Evolutionary conservation across 768 basidiomycete species (phyloP), one percentile per base, ranked within the genome.

Genomic region (Lanmaoa pseudosensibilis): DNA sequence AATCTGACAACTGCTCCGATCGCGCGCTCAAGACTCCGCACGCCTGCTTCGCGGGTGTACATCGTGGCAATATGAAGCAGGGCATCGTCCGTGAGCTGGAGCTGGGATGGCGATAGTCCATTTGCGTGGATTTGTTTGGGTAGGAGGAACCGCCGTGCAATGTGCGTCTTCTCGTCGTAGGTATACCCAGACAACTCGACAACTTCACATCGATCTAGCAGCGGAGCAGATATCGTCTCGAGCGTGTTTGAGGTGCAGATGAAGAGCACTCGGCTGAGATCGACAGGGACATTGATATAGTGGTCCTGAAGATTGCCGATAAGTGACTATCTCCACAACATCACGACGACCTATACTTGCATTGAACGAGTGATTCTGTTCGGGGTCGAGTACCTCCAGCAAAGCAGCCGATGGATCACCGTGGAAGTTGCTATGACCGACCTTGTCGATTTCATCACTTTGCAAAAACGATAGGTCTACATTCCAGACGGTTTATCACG

Each of bases 191-290:
- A 86, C 2, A 95, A 74, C 38, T 92, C 86, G 32, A 96, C 85
- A 44, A 93, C 77, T 65, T 98, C 94, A 65, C 93, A 94, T 39
- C 95, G 85, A 71, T 97, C 94, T 10, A 95, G 74, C 2, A 98
- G 78, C 0, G 95, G 93, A 0, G 87, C 83, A 5, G 91, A 87
- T 58, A 97, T 96, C 0, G 92, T 93, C 38, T 94, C 92, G 12
- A 95, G 82, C 0, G 87, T 81, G 69, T 97, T 97, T 34, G 94
- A 90, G 0, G 95, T 96, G 62, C 93, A 95, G 59, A 97, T 90
- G 72, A 97, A 96, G 19, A 96, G 77, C 15, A 95, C 85, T 66
- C 91, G 92, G 52, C 87, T 89, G 48, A 96, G 80, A 63, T 95
- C 92, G 50, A 95, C 82, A 2, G 92, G 92, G 11, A 91, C 86